Percentiles rank a stretch among this genome's conserved stretches.
These are phyloP conservation scores for Tetracentron sinense DNA, from an alignment of 164 flowering plant species.

Conservation along the genomic window DNA sequence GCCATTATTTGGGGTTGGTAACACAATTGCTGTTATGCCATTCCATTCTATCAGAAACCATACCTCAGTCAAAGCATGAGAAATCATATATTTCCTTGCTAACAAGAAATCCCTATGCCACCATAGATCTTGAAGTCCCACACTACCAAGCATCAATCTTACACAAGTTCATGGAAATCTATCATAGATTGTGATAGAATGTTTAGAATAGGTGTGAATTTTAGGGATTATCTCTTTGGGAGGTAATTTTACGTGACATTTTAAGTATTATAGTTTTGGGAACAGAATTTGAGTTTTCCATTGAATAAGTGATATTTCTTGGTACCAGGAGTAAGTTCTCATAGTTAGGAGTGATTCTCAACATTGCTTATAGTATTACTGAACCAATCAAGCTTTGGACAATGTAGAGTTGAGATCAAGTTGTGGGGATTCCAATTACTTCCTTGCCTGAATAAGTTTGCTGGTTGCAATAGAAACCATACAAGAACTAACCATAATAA, in stretches of 20 bases:
- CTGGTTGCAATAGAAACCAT: background rate
- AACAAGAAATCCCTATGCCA: too few relatives aligned
- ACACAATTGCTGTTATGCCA: too few relatives aligned
- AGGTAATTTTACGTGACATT: background rate
- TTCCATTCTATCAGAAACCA: too few relatives aligned
- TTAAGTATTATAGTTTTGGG: background rate
- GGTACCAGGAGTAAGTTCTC: too few relatives aligned
- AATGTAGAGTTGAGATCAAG: background rate
- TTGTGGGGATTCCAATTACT: background rate
- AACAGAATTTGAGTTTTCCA: background rate
- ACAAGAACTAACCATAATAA: background rate
- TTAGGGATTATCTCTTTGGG: background rate
- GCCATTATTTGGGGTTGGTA: background rate
- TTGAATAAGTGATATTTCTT: background rate
- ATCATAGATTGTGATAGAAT: too few relatives aligned
- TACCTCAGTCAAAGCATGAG: too few relatives aligned
- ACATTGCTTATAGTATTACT: too few relatives aligned
- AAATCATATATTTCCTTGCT: too few relatives aligned
- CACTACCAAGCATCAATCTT: too few relatives aligned
- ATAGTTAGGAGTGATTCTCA: too few relatives aligned
- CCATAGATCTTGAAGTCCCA: too few relatives aligned
- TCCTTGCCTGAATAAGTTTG: background rate
- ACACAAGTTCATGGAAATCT: too few relatives aligned
- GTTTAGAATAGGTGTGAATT: background rate
- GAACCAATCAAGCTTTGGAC: background rate